These are phyloP conservation scores for Talaromyces sp. DNA, from an alignment of 2,329 filamentous ascomycete species.

Conservation along the genomic window DNA sequence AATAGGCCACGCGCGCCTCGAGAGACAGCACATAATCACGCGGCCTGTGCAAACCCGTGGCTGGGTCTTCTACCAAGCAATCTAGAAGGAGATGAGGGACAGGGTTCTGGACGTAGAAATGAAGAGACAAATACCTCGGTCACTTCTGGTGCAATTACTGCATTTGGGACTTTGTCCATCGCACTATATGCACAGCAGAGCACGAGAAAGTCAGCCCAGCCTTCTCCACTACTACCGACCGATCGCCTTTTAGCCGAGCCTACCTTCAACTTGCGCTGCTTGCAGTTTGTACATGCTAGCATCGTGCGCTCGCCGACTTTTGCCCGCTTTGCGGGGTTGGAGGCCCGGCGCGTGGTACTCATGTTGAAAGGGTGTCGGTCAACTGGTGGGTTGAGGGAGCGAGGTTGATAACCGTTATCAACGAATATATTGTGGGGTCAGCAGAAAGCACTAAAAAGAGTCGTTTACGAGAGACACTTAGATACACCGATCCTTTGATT, in stretches of 20 bases:
- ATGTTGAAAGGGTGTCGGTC: slow-evolving; percentile 30
- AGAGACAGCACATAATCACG: slow-evolving; percentile 26
- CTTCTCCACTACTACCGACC: too few relatives aligned
- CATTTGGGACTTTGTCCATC: slow-evolving; percentile 21
- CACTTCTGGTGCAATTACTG: slow-evolving; percentile 19
- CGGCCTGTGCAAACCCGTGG: slow-evolving; percentile 27
- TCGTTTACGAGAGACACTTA: too few relatives aligned
- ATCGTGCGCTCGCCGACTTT: slow-evolving; percentile 20
- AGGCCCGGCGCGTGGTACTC: slow-evolving; percentile 9
- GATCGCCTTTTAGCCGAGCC: too few relatives aligned
- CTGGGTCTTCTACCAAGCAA: slow-evolving; percentile 32
- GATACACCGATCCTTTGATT: too few relatives aligned
- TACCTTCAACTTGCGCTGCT: slow-evolving; percentile 22
- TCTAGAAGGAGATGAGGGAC: slow-evolving; percentile 14
- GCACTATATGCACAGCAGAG: too few relatives aligned
- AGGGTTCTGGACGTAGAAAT: background rate
- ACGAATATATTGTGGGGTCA: too few relatives aligned
- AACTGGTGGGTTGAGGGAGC: too few relatives aligned
- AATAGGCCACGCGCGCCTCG: slow-evolving; percentile 15
- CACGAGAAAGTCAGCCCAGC: too few relatives aligned
- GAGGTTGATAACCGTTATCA: too few relatives aligned
- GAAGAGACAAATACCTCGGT: slow-evolving; percentile 11
- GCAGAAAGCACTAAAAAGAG: too few relatives aligned
- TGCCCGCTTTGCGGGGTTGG: slow-evolving; percentile 14
- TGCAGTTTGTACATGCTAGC: slow-evolving; percentile 21